Evolutionary conservation across 768 basidiomycete species (phyloP), one percentile per base, ranked within the genome.

Genomic region (Tylopilus rubrobrunneus): DNA sequence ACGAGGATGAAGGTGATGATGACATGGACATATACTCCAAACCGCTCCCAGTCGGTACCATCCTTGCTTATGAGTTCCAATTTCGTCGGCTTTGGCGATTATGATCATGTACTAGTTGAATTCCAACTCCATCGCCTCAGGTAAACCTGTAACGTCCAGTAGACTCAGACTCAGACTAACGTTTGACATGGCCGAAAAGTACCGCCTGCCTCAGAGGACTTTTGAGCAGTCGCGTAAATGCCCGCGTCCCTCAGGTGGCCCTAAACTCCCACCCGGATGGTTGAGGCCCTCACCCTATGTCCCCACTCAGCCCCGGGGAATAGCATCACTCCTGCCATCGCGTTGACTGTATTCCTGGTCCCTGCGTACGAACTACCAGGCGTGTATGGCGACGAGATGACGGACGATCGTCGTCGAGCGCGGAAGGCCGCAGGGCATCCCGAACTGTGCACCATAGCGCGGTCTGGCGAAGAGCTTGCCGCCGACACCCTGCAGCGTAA

Each of bases 401-500:
- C 83, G 0, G 79, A 83, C 2, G 86, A 93, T 63, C 83, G 83
- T 1, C 81, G 82, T 61, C 91, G 96, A 67, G 83, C 86, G 11
- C 83, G 93, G 17, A 91, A 91, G 67, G 80, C 80, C 0, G 90
- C 94, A 0, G 88, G 91, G 57, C 86, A 90, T n/a, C 97, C 97
- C 7, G 96, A 98, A 70, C 78, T 99, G 46, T 84, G 92, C 12
- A 89, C 98, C 61, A 87, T 99, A 57, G 89, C 91, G 1, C 85
- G 86, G 23, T 79, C 80, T 1, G 95, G 96, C 1, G 93, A 98
- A 64, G 94, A 97, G 67, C 75, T 92, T 2, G 81, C 90, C 0
- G 80, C 86, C 2, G 96, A 98, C 67, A 89, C 87, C 1, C 77
- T 98, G 44, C n/a, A 81, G 79, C 42, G 78, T 99, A 39, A 74